Evolutionary conservation across 2,329 filamentous ascomycete genomes (phyloP).

Genomic region (Colletotrichum tropicale): DNA sequence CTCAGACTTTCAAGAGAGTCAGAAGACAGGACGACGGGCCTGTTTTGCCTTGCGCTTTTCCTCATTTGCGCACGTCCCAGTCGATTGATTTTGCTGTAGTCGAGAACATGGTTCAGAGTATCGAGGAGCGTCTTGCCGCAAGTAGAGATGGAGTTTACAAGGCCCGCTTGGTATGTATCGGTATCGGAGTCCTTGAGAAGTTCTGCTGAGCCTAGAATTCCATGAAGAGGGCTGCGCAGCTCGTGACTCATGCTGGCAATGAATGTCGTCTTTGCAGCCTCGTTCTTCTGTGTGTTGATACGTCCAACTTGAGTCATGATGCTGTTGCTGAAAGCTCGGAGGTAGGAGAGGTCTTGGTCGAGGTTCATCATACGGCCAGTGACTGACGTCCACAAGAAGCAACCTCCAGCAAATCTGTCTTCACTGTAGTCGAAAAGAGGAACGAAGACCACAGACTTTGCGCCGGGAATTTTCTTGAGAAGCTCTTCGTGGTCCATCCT

Average conservation of each 20-base stretch:
- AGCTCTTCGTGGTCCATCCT: conserved; percentile 36
- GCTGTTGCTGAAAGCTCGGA: conserved; percentile 41
- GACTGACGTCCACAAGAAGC: conserved; percentile 38
- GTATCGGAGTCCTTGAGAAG: conserved; percentile 49
- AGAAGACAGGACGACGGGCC: conserved; percentile 23
- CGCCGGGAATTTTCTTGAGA: conserved; percentile 35
- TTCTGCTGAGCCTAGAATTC: conserved; percentile 58
- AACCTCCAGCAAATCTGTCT: conserved; percentile 36
- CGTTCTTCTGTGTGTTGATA: conserved; percentile 55
- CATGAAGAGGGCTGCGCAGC: conserved; percentile 59
- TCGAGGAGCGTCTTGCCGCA: conserved; percentile 54
- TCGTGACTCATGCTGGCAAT: conserved; percentile 66
- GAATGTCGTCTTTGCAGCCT: conserved; percentile 61
- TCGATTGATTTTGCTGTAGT: conserved; percentile 45
- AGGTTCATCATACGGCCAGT: conserved; percentile 38
- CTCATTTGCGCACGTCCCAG: conserved; percentile 30
- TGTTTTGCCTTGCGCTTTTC: conserved; percentile 19
- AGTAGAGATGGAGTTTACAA: conserved; percentile 48
- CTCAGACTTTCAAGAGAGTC: conserved; percentile 35
- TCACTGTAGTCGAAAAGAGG: conserved; percentile 39
- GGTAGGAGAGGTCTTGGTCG: conserved; percentile 35
- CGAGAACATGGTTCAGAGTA: conserved; percentile 53
- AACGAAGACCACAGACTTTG: conserved; percentile 37
- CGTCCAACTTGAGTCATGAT: conserved; percentile 61
- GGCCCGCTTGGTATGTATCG: conserved; percentile 42